phyloP scores from a whole-genome alignment of 2,329 filamentous ascomycete genomes.

The Thelonectria discophora region DNA sequence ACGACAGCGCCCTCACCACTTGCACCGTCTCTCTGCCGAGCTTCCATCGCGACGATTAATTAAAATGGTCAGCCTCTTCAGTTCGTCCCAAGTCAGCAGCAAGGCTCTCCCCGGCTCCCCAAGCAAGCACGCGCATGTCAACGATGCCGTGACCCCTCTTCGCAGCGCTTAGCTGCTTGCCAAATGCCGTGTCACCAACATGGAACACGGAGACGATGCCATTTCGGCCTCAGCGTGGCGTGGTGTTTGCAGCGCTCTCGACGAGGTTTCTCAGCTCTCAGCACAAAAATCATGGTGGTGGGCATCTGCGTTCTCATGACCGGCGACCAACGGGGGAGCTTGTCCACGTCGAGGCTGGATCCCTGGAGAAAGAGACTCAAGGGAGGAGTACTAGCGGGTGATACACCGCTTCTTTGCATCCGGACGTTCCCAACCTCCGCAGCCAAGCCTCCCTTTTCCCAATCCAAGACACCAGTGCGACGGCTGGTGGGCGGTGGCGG shows the following conservation, averaged over 20 bases:
- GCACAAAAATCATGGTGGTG: not conserved
- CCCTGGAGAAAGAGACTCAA: not conserved
- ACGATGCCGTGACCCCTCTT: not conserved
- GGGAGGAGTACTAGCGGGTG: slow-evolving; percentile 11
- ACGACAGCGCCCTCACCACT: not conserved
- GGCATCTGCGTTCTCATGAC: slow-evolving; percentile 17
- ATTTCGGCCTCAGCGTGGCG: not conserved
- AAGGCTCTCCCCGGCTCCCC: not conserved
- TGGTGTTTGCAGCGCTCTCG: not conserved
- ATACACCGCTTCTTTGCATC: slow-evolving; percentile 23
- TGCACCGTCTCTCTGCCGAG: too few relatives aligned
- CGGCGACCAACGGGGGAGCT: not conserved
- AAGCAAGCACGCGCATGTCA: not conserved
- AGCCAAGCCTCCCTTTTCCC: not conserved
- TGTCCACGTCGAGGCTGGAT: not conserved
- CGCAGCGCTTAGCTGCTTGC: not conserved
- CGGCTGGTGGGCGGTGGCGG: not conserved
- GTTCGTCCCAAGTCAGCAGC: not conserved
- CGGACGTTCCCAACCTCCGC: slow-evolving; percentile 4
- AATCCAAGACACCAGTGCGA: slow-evolving; percentile 4
- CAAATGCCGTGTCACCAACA: not conserved
- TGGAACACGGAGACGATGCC: not conserved
- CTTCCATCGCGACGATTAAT: too few relatives aligned
- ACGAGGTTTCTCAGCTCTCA: not conserved
- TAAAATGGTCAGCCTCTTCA: too few relatives aligned